phyloP scores from a whole-genome alignment of 2,329 filamentous ascomycete genomes.

The Tricladium varicosporioides region DNA sequence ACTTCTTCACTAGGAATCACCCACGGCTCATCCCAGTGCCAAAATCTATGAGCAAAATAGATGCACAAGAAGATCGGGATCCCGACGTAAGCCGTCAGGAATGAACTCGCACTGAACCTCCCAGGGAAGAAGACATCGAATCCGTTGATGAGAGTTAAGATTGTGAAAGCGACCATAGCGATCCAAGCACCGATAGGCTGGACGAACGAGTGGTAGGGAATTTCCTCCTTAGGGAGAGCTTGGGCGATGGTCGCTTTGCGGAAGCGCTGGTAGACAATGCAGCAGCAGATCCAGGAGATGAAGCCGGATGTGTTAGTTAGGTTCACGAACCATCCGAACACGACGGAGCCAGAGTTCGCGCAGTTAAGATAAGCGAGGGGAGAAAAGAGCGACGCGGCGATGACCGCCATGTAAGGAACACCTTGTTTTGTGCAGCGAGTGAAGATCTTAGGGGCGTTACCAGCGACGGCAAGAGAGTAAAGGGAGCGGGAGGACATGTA shows the following conservation, averaged over 20 bases:
- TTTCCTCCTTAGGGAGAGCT: conserved; percentile 37
- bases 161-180: conserved; percentile 48
- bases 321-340: conserved; percentile 56
- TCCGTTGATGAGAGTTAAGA: conserved; percentile 59
- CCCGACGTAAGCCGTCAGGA: conserved; percentile 64
- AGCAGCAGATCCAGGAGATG: conserved; percentile 53
- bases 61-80: conserved; percentile 59
- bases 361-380: conserved; percentile 48
- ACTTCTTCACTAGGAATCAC: conserved; percentile 46
- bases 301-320: conserved; percentile 48
- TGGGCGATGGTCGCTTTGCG: conserved; percentile 47
- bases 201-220: conserved; percentile 52
- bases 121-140: conserved; percentile 62
- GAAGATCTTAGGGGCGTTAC: conserved; percentile 50
- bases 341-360: conserved; percentile 41
- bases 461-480: conserved; percentile 50
- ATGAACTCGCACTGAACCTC: conserved; percentile 53
- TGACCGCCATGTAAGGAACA: conserved; percentile 49
- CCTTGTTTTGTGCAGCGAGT: conserved; percentile 49
- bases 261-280: conserved; percentile 58
- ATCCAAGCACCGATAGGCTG: conserved; percentile 58
- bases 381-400: conserved; percentile 41
- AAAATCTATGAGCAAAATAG: conserved; percentile 51
- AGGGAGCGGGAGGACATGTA: conserved; percentile 51
- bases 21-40: conserved; percentile 48